phyloP scores from a whole-genome alignment of 2,329 filamentous ascomycete species.

The Colletotrichum sp. region DNA sequence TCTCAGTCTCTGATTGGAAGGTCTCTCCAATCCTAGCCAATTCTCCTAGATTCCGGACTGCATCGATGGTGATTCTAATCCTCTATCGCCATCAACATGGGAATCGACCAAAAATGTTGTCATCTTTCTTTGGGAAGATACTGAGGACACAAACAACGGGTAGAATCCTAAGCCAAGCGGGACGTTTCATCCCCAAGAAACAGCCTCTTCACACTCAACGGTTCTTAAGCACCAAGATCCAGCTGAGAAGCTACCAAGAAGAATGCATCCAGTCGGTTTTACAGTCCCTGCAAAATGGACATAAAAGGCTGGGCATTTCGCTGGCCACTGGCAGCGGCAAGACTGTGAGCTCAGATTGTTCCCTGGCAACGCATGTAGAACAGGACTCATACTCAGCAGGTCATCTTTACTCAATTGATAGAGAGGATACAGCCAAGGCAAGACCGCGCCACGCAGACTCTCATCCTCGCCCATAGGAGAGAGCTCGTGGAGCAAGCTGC shows the following conservation, averaged over 20 bases:
- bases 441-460: conserved; percentile 71
- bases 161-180: neutral
- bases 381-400: conserved; percentile 49
- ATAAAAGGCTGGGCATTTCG: conserved; percentile 83
- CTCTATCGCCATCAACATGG: neutral
- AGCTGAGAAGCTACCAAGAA: conserved; percentile 84
- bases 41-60: neutral
- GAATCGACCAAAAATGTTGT: neutral
- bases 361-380: conserved; percentile 11
- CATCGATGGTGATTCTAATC: neutral
- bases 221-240: conserved; percentile 41
- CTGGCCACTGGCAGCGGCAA: conserved; percentile 89
- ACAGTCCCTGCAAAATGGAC: conserved; percentile 68
- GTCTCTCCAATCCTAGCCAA: neutral
- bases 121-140: neutral
- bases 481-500: conserved; percentile 96
- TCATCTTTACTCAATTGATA: conserved; percentile 97
- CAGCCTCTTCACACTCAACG: neutral
- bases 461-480: conserved; percentile 90
- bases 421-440: conserved; percentile 69
- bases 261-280: conserved; percentile 89
- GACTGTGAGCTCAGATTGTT: conserved; percentile 58
- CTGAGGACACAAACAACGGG: neutral
- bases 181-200: neutral
- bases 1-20: neutral